phyloP scores from a whole-genome alignment of 2,329 filamentous ascomycete species.

The Sarocladium strictum region DNA sequence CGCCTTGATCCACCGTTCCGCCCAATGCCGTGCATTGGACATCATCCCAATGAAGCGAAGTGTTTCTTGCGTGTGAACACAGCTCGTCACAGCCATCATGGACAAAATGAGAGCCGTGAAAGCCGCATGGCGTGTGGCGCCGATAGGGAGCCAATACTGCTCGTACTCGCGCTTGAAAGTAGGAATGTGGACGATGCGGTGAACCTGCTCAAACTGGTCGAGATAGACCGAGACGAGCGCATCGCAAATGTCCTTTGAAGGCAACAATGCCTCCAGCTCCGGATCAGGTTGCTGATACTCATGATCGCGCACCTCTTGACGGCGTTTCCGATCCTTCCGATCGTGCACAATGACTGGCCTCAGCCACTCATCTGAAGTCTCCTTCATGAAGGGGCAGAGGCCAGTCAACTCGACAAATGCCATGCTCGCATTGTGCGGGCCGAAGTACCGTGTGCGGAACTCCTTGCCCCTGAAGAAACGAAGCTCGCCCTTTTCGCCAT shows the following conservation, averaged over 20 bases:
- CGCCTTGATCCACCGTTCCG: slow-evolving; percentile 50
- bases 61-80: slow-evolving; percentile 45
- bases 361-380: slow-evolving; percentile 57
- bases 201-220: slow-evolving; percentile 49
- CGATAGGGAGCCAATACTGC: slow-evolving; percentile 45
- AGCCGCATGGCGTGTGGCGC: slow-evolving; percentile 39
- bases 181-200: slow-evolving; percentile 54
- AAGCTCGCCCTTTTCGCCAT: slow-evolving; percentile 45
- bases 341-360: slow-evolving; percentile 50
- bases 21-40: slow-evolving; percentile 48
- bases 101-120: slow-evolving; percentile 53
- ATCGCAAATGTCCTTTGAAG: slow-evolving; percentile 41
- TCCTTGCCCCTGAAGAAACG: slow-evolving; percentile 54
- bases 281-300: slow-evolving; percentile 41
- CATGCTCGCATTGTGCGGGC: slow-evolving; percentile 55
- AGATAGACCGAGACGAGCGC: slow-evolving; percentile 44
- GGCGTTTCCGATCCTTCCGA: slow-evolving; percentile 49
- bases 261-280: slow-evolving; percentile 44
- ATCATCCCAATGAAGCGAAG: slow-evolving; percentile 53
- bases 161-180: slow-evolving; percentile 51
- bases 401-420: slow-evolving; percentile 54
- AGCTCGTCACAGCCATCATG: slow-evolving; percentile 55
- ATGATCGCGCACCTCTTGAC: slow-evolving; percentile 46
- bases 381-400: slow-evolving; percentile 55
- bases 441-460: slow-evolving; percentile 55